Evolutionary conservation across 1,139 yeast genomes (phyloP), one percentile per base, ranked within the genome.

Genomic region (Wickerhamomyces sp.): DNA sequence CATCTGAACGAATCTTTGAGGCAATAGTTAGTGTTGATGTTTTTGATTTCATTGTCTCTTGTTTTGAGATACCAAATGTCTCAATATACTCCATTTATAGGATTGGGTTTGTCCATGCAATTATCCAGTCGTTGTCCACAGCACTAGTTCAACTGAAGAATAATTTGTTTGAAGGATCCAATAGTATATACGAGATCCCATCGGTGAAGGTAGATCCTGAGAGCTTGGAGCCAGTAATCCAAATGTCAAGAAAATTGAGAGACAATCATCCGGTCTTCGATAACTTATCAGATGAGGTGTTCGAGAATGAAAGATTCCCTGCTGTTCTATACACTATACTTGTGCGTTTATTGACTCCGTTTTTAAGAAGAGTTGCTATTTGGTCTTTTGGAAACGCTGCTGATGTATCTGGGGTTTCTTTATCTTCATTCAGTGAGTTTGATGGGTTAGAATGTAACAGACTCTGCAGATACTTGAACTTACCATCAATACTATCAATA

Each of bases 351-450:
- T 63, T 75, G 7, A 76, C 86, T 0, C 89, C 91, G 14, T 86
- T 84, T 53, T 67, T 88, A 51, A 73, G 96, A 53, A 76, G 81
- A 54, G 71, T 80, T 7, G 77, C 88, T 2, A 76, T 89, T 6
- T 78, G 77, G 53, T 71, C 81, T 0, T 74, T 65, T 59, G 79
- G 82, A 8, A 66, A 73, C 39, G 80, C 81, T 63, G 84, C 77
- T 37, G 66, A 69, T 13, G 72, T 72, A n/a, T 66, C 67, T n/a
- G 58, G 70, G n/a, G 62, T 63, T 7, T 47, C 56, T 23, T 43
- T 56, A n/a, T 51, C 31, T 11, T 29, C 31, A 11, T 11, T 53
- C 10, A 60, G 61, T 3, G 10, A 37, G 18, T 62, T 61, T n/a
- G 66, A 62, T 33, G 41, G 48, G 29, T 32, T 66, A 50, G 93